These are phyloP conservation scores for Periconia sp. DNA, from an alignment of 2,329 filamentous ascomycete genomes.

Conservation along the genomic window DNA sequence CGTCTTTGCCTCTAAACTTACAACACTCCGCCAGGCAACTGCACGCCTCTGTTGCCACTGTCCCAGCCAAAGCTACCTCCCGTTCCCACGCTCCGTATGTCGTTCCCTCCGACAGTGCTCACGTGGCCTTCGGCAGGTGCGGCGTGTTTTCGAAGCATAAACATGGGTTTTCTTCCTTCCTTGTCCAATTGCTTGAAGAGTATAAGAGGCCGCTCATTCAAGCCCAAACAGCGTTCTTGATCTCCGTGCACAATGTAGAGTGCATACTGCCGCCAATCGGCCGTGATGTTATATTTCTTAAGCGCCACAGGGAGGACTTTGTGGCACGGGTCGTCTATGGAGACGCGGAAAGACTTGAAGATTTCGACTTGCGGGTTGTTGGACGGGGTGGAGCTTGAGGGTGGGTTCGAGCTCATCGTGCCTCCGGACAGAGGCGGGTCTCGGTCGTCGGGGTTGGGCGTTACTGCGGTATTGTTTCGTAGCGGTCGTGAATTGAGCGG, in stretches of 20 bases:
- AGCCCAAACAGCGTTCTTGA: constrained; percentile 88
- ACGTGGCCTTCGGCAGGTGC: constrained; percentile 57
- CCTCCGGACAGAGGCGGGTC: constrained; percentile 46
- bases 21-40: constrained; percentile 41
- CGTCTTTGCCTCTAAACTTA: constrained; percentile 18
- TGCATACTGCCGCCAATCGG: constrained; percentile 96
- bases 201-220: constrained; percentile 93
- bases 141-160: constrained; percentile 84
- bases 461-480: constrained; percentile 32
- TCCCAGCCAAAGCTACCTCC: constrained; percentile 22
- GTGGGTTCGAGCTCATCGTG: constrained; percentile 30
- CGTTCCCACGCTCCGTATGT: constrained; percentile 26
- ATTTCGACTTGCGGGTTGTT: constrained; percentile 76
- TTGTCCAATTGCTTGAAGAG: constrained; percentile 97
- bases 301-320: constrained; percentile 95
- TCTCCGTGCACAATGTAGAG: constrained; percentile 99
- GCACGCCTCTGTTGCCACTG: constrained; percentile 26
- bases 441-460: constrained; percentile 39
- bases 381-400: constrained; percentile 35
- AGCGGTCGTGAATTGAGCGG: constrained; percentile 37
- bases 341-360: constrained; percentile 98
- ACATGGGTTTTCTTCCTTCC: constrained; percentile 98
- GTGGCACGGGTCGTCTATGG: constrained; percentile 97
- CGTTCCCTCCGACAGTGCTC: constrained; percentile 46
- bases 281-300: constrained; percentile 98